These are phyloP conservation scores for Helminthosporium solani DNA, from an alignment of 2,329 filamentous ascomycete species.

Conservation along the genomic window DNA sequence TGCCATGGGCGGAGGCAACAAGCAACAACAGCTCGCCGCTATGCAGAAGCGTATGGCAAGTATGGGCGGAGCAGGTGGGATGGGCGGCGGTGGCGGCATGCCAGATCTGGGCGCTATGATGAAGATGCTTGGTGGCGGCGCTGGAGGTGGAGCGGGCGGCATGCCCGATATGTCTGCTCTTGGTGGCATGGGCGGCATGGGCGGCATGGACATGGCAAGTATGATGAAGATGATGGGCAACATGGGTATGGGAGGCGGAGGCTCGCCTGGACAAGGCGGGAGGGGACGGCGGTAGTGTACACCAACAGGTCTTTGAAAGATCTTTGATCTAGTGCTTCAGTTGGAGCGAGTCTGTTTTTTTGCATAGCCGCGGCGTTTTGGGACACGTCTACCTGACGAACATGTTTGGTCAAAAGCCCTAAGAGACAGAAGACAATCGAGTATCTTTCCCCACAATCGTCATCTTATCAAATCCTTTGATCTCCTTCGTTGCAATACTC, in stretches of 20 bases:
- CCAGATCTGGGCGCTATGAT: constrained; percentile 83
- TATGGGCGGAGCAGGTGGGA: constrained; percentile 75
- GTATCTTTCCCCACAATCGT: too few relatives aligned
- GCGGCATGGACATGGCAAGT: constrained; percentile 56
- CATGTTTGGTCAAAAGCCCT: background rate
- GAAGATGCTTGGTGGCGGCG: constrained; percentile 79
- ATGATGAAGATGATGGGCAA: constrained; percentile 44
- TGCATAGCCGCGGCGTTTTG: constrained; percentile 36
- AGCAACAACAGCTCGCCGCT: constrained; percentile 88
- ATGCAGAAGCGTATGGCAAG: constrained; percentile 95
- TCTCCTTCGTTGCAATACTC: too few relatives aligned
- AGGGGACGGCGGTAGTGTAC: constrained; percentile 23
- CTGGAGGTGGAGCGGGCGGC: constrained; percentile 58
- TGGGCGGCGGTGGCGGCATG: constrained; percentile 64
- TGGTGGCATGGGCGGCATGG: constrained; percentile 59
- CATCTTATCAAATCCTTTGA: background rate
- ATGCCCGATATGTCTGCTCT: constrained; percentile 66
- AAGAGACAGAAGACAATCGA: background rate
- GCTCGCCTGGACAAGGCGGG: constrained; percentile 20
- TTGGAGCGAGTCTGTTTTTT: constrained; percentile 9
- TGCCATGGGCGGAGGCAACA: constrained; percentile 87
- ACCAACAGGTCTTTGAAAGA: too few relatives aligned
- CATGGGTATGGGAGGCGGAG: constrained; percentile 17
- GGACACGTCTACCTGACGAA: background rate
- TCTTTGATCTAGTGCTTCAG: background rate